Base-by-base conservation (phyloP, 495 filamentous ascomycete genomes). In the Amniculicola lignicola region DNA sequence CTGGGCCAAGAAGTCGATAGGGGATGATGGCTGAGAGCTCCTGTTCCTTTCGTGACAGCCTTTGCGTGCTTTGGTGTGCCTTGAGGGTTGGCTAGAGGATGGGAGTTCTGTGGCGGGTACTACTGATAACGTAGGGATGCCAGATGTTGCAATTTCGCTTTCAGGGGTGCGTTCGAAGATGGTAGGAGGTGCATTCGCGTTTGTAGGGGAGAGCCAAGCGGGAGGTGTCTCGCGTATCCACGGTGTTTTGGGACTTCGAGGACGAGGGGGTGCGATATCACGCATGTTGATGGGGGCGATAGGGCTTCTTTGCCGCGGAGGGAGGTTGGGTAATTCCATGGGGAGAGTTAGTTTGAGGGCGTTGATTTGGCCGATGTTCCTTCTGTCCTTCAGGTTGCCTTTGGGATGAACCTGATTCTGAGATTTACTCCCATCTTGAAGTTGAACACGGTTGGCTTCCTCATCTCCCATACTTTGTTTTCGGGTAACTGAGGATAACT, bases 211-310 rank as follows among this genome's bases (percentile, higher is more conserved):
- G 1, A 18, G 38, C 45, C 41, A 57, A 14, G 27, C 11, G 0
- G 41, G 33, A 28, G 47, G 21, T 11, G 16, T 14, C 16, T 56
- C 52, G 1, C 12, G 19, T 6, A 39, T 23, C 44, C 44, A 56
- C 1, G 52, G 59, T 4, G 53, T 57, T 29, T 53, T 62, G 7
- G 59, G 59, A 24, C 59, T 62, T 33, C 52, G 51, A 35, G 44
- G 28, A 12, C 58, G 36, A 3, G 36, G 21, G 6, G 45, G 9
- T 25, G 22, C 51, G 14, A 52, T 44, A 27, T 42, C 25, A 18
- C 14, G 21, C 16, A 40, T 12, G 37, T 40, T 40, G 37, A 18
- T 18, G 18, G 50, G 44, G 2, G 9, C 24, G 15, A 38, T 54
- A 15, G 53, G 54, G 11, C 19, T 42, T 25, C 51, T 27, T 29